These are phyloP conservation scores for Saccharomycopsis capsularis DNA, from an alignment of 805 yeast species.

Conservation along the genomic window DNA sequence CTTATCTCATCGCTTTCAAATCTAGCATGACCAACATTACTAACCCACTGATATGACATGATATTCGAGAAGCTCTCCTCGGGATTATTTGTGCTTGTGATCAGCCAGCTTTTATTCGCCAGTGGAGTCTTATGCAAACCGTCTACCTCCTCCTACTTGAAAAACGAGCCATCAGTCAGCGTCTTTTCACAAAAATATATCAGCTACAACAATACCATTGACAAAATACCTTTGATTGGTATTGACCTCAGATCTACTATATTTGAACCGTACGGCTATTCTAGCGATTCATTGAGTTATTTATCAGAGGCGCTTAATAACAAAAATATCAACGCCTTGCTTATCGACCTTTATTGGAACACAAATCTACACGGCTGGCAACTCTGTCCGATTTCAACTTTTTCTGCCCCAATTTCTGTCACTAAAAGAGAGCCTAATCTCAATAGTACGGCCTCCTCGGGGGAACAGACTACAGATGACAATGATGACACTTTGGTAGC, in stretches of 20 bases:
- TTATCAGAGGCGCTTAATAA: conserved; percentile 24
- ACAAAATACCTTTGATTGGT: conserved; percentile 30
- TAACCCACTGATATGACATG: too few species aligned
- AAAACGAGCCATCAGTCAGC: conserved; percentile 1
- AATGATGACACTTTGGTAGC: background rate
- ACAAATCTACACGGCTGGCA: conserved; percentile 38
- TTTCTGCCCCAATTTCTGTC: too few species aligned
- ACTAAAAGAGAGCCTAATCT: too few species aligned
- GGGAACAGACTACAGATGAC: background rate
- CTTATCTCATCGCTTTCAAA: too few species aligned
- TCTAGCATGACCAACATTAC: too few species aligned
- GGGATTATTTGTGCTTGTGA: too few species aligned
- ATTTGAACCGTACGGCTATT: conserved; percentile 29
- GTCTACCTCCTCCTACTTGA: background rate
- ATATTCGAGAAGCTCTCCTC: too few species aligned
- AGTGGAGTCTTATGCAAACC: too few species aligned
- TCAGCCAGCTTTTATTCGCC: too few species aligned
- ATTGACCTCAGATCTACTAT: conserved; percentile 28
- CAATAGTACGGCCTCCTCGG: too few species aligned
- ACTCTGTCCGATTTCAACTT: conserved; percentile 45
- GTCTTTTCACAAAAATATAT: conserved; percentile 30
- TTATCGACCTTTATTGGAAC: conserved; percentile 49
- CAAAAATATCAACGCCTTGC: conserved; percentile 31
- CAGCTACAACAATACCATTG: conserved; percentile 27
- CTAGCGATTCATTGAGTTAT: conserved; percentile 23